phyloP scores from a whole-genome alignment of 495 filamentous ascomycete genomes.

The Bathelium albidoporum region DNA sequence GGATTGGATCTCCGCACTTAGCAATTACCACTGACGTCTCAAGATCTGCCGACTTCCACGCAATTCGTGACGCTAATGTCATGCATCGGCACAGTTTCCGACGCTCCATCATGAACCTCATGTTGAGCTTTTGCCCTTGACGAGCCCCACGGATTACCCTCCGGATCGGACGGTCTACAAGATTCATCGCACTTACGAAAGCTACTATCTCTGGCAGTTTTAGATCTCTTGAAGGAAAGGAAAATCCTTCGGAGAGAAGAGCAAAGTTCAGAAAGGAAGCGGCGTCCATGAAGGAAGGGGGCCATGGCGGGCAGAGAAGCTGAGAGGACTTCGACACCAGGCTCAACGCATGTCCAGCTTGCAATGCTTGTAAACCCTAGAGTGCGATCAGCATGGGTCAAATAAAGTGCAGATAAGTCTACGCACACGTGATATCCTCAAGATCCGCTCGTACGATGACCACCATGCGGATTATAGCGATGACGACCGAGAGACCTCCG shows the following conservation, averaged over 20 bases:
- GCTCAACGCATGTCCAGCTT: not conserved
- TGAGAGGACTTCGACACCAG: not conserved
- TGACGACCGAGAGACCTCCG: not conserved
- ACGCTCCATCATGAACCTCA: no score
- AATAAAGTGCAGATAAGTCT: not conserved
- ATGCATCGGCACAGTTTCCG: no score
- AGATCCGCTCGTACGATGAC: not conserved
- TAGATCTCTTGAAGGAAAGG: no score
- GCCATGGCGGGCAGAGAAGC: not conserved
- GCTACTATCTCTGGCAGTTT: no score
- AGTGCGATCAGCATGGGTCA: not conserved
- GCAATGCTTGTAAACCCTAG: not conserved
- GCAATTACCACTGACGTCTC: no score
- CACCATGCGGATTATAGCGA: not conserved
- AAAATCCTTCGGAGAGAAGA: not conserved
- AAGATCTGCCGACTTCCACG: no score
- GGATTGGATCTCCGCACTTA: no score
- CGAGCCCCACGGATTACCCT: no score
- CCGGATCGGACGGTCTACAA: no score
- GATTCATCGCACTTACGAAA: no score
- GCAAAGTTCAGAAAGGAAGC: not conserved
- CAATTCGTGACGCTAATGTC: no score
- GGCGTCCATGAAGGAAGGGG: not conserved
- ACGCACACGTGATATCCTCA: not conserved
- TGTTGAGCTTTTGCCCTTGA: no score